phyloP scores from a whole-genome alignment of 345 rosid genomes.

The Hibiscus syriacus region DNA sequence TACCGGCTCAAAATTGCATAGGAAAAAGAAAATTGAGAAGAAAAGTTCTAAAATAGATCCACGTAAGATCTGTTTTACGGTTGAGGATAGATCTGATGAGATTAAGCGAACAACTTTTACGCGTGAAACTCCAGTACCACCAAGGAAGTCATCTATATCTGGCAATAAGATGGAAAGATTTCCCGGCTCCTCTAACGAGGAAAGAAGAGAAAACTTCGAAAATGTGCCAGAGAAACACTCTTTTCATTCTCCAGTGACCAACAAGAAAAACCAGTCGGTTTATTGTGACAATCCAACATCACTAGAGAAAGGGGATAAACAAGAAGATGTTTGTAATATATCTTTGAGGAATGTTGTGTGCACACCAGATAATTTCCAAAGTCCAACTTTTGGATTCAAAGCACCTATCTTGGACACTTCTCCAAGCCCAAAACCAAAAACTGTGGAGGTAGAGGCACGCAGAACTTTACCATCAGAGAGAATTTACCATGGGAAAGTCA shows the following conservation, averaged over 20 bases:
- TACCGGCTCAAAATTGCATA: slow-evolving; percentile 28
- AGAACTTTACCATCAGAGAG: slow-evolving; percentile 18
- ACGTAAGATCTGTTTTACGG: slow-evolving; percentile 30
- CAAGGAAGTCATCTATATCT: slow-evolving; percentile 40
- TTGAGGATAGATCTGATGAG: slow-evolving; percentile 29
- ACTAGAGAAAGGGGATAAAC: slow-evolving; percentile 28
- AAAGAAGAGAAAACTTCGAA: slow-evolving; percentile 23
- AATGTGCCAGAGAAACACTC: slow-evolving; percentile 25
- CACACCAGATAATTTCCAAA: slow-evolving; percentile 35
- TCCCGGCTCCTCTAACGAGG: slow-evolving; percentile 20
- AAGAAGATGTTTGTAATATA: slow-evolving; percentile 22
- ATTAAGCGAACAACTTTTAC: slow-evolving; percentile 28
- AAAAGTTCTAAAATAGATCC: slow-evolving; percentile 32
- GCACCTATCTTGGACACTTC: slow-evolving; percentile 35
- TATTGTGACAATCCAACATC: slow-evolving; percentile 18
- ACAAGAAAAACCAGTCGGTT: slow-evolving; percentile 27
- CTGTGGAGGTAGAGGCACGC: slow-evolving; percentile 25
- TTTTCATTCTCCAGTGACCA: slow-evolving; percentile 23
- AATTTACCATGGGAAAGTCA: slow-evolving; percentile 21
- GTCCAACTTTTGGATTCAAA: slow-evolving; percentile 57
- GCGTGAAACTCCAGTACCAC: slow-evolving; percentile 23
- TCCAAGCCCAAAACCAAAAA: slow-evolving; percentile 36
- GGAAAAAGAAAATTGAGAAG: slow-evolving; percentile 30
- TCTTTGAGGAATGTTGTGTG: slow-evolving; percentile 27
- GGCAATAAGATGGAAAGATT: slow-evolving; percentile 27